Conservation (phyloP, 176 grass and related monocot species). For the Musa beccarii region DNA sequence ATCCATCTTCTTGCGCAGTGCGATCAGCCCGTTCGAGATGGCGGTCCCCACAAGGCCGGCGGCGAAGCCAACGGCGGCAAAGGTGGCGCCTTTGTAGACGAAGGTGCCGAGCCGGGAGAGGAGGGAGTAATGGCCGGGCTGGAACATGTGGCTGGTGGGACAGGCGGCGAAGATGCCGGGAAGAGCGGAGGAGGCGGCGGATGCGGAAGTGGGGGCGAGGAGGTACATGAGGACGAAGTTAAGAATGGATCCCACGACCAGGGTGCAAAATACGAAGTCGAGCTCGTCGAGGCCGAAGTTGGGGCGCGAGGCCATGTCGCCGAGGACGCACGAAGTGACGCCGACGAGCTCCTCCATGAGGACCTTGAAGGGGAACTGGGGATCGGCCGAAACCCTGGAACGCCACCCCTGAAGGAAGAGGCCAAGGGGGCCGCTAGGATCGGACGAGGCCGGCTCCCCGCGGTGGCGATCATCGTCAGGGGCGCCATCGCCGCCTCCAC, state of each 20-base stretch:
- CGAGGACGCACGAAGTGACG: conserved; percentile 9
- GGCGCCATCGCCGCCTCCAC: background rate
- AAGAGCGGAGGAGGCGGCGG: background rate
- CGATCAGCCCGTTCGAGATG: conserved; percentile 3
- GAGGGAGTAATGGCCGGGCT: background rate
- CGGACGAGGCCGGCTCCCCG: background rate
- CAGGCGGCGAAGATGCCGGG: background rate
- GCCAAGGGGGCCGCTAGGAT: background rate
- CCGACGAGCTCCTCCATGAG: conserved; percentile 9
- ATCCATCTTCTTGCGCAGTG: conserved; percentile 9
- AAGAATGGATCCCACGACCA: conserved; percentile 2
- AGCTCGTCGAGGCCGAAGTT: conserved; percentile 7
- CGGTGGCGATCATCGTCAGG: conserved; percentile 7
- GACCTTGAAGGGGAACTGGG: conserved; percentile 11
- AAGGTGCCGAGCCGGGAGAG: conserved; percentile 3
- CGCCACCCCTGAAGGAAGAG: conserved; percentile 5
- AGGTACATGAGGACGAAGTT: conserved; percentile 15
- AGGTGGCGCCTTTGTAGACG: conserved; percentile 10
- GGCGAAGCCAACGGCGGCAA: conserved; percentile 3
- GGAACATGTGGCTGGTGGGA: conserved; percentile 9
- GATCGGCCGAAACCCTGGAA: conserved; percentile 1
- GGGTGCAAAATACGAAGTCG: conserved; percentile 12
- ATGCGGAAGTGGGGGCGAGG: background rate
- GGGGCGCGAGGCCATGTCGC: conserved; percentile 9
- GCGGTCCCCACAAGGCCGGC: conserved; percentile 3